A percentile compares a stretch with the other conserved stretches of the same genome.
phyloP scores from a whole-genome alignment of 495 filamentous ascomycete genomes.

The Neurospora sp. region DNA sequence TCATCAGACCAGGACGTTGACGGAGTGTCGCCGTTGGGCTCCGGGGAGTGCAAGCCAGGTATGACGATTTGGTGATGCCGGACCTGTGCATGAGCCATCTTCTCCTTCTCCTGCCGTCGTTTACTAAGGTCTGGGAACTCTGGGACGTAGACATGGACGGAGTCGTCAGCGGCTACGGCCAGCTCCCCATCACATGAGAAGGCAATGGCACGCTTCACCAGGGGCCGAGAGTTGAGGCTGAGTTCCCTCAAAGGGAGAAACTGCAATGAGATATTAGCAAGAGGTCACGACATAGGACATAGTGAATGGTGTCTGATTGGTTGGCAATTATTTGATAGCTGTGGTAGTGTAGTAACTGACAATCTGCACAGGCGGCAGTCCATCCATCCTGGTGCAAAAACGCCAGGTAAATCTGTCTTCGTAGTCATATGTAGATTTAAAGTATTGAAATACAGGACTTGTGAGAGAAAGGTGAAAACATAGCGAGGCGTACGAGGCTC shows the following conservation, averaged over 20 bases:
- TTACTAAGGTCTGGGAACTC: slow-evolving; percentile 25
- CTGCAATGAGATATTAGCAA: slow-evolving; percentile 8
- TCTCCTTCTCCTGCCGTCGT: slow-evolving; percentile 3
- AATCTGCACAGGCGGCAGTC: neutral
- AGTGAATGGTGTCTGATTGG: neutral
- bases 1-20: slow-evolving; percentile 11
- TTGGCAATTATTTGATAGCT: neutral
- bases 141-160: slow-evolving; percentile 35
- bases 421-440: neutral
- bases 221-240: slow-evolving; percentile 28
- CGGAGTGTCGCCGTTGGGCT: slow-evolving; percentile 5
- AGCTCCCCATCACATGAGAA: slow-evolving; percentile 42
- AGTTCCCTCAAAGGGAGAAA: slow-evolving; percentile 34
- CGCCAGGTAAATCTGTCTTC: neutral
- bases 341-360: neutral
- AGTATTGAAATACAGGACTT: neutral
- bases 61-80: neutral
- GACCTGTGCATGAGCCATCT: neutral
- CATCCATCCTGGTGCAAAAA: neutral
- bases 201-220: slow-evolving; percentile 33
- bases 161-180: slow-evolving; percentile 37
- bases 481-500: neutral
- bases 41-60: slow-evolving; percentile 12
- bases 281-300: neutral
- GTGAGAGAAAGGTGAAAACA: neutral